These are phyloP conservation scores for Chytridium lagenaria DNA, from an alignment of 371 early-diverging fungal species.

Conservation along the genomic window DNA sequence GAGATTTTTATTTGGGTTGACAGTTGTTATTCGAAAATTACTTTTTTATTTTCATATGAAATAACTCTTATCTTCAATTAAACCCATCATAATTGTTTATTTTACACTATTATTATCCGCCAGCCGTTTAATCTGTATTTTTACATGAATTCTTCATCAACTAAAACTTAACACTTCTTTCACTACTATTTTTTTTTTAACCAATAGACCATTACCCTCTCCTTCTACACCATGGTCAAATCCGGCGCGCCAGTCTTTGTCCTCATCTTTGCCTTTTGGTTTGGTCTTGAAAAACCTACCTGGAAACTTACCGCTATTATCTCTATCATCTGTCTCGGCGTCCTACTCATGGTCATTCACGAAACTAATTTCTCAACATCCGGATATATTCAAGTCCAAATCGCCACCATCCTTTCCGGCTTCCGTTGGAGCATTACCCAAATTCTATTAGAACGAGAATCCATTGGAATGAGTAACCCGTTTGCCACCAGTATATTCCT, in stretches of 20 bases:
- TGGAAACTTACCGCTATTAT: conserved; percentile 73
- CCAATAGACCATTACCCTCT: conserved; percentile 80
- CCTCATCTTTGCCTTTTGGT: conserved; percentile 86
- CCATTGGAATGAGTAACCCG: conserved; percentile 76
- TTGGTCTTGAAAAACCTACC: conserved; percentile 79
- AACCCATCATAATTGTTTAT: background rate
- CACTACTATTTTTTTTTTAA: no score
- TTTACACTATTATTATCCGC: no score
- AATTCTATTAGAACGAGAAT: conserved; percentile 66
- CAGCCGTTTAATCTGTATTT: no score
- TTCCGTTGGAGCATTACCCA: conserved; percentile 74
- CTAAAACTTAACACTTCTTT: no score
- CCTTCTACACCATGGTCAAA: conserved; percentile 97
- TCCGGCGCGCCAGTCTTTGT: conserved; percentile 88
- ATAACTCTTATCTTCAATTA: conserved; percentile 8
- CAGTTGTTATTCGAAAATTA: no score
- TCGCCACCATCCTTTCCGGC: conserved; percentile 81
- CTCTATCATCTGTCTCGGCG: conserved; percentile 79
- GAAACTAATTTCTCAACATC: conserved; percentile 70
- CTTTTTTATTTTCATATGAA: no score
- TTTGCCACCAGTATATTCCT: conserved; percentile 66
- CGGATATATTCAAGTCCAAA: conserved; percentile 71
- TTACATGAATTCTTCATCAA: no score
- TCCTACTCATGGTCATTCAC: conserved; percentile 80
- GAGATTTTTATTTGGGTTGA: no score